Conservation (phyloP, 169 alveolate species). For the Cryptosporidium meleagridis region DNA sequence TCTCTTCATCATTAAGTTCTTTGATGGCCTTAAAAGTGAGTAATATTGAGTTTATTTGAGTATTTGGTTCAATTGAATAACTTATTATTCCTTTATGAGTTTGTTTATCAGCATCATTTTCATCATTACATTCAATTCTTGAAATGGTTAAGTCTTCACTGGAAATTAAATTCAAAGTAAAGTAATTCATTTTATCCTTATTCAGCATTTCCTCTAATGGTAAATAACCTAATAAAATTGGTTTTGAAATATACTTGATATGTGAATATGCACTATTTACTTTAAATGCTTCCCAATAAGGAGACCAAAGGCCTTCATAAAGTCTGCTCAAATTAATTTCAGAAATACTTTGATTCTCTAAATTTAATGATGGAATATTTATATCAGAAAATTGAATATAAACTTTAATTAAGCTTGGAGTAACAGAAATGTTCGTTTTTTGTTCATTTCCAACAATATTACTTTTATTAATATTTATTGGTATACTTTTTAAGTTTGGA, state of each 20-base stretch:
- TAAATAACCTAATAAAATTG: slow-evolving; percentile 21
- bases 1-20: slow-evolving; percentile 10
- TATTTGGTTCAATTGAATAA: slow-evolving; percentile 13
- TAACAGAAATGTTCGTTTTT: slow-evolving; percentile 18
- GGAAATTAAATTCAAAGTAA: neutral
- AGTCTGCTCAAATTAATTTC: slow-evolving; percentile 35
- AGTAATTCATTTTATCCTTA: neutral
- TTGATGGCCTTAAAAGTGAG: slow-evolving; percentile 40
- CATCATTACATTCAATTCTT: neutral
- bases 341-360: neutral
- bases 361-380: slow-evolving; percentile 34
- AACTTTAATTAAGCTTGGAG: slow-evolving; percentile 43
- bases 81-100: slow-evolving; percentile 28
- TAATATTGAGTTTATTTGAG: slow-evolving; percentile 24
- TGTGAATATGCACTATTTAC: slow-evolving; percentile 23
- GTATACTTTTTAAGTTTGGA: slow-evolving; percentile 19
- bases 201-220: slow-evolving; percentile 53
- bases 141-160: neutral
- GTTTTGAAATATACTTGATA: slow-evolving; percentile 26
- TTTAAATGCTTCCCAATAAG: slow-evolving; percentile 67
- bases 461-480: neutral
- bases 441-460: neutral
- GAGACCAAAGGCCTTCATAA: slow-evolving; percentile 72
- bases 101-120: neutral
- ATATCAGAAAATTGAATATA: slow-evolving; percentile 51